Base-by-base conservation (phyloP, 2,329 filamentous ascomycete species). In the Falciphora oryzae region DNA sequence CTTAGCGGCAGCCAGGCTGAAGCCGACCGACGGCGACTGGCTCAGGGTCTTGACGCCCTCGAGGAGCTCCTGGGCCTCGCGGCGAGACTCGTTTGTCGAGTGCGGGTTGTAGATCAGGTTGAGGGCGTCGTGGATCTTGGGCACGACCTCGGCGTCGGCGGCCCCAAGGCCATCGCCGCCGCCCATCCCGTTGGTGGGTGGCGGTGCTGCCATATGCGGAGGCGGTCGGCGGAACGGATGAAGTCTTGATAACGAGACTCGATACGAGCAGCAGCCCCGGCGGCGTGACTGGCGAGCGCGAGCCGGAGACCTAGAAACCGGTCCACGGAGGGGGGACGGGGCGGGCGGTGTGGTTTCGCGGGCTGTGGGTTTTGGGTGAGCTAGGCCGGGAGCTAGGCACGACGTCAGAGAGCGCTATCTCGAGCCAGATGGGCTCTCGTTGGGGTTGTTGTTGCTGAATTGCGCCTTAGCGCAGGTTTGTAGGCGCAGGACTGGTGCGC, bases 1-100 rank as follows among this genome's bases (percentile, higher is more conserved):
- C 71, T 82, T 84, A 75, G 95, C 89, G 69, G 86, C 86, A 59
- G 93, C 93, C 66, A 99, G 85, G 29, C 85, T 84, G 77, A 92
- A 96, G 69, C 95, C 95, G 78, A 95, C 89, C 61, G 90, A 87
- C 2, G 93, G 92, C 6, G 94, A 93, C 71, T 93, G 88, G 65
- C 86, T 81, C 70, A 90, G 85, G 60, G 86, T 83, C 78, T 97
- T 98, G 72, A 96, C 85, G 28, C 89, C 80, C 74, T 99, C 95
- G 69, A 99, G 89, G 73, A 92, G 97, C 53, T 85, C 78, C 68
- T 95, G 90, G 59, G 95, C 95, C 75, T 95, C 85, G 74, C 90
- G 85, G 68, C 95, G 91, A 64, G 89, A 83, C 68, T 91, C 85
- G 76, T 97, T 97, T 68, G 87, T 83, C 57, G 93, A 94, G 66